Evolutionary conservation across 83 land plant species (phyloP).

Genomic region (Thuja plicata): DNA sequence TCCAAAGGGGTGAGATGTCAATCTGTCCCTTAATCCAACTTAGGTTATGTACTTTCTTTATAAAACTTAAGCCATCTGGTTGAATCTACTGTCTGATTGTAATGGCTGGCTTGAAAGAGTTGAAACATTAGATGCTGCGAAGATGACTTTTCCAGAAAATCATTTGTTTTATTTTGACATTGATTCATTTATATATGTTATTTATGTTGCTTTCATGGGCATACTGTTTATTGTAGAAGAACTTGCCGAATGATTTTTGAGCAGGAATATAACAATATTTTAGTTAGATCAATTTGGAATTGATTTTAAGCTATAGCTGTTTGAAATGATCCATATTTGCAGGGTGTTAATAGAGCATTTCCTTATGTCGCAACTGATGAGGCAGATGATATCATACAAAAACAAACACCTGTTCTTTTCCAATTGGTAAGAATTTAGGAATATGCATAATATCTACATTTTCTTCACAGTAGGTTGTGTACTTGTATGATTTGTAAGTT

Average conservation of each 20-base stretch:
- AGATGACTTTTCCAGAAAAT: neutral
- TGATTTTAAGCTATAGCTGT: neutral
- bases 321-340: constrained; percentile 13
- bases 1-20: neutral
- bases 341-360: constrained; percentile 99
- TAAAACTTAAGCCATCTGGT: neutral
- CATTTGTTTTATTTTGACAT: neutral
- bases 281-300: neutral
- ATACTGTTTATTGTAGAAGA: neutral
- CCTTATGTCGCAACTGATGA: constrained; percentile 82
- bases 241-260: neutral
- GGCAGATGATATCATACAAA: constrained; percentile 77
- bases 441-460: neutral
- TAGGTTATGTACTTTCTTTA: neutral
- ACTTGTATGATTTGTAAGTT: constrained; percentile 2
- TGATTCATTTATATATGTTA: neutral
- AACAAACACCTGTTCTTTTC: constrained; percentile 89
- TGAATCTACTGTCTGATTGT: neutral
- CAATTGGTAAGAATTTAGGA: constrained; percentile 53
- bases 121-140: neutral
- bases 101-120: neutral
- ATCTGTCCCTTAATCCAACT: neutral
- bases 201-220: neutral
- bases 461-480: neutral
- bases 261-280: neutral